These are phyloP conservation scores for Tuber borchii DNA, from an alignment of 495 filamentous ascomycete genomes.

Conservation along the genomic window DNA sequence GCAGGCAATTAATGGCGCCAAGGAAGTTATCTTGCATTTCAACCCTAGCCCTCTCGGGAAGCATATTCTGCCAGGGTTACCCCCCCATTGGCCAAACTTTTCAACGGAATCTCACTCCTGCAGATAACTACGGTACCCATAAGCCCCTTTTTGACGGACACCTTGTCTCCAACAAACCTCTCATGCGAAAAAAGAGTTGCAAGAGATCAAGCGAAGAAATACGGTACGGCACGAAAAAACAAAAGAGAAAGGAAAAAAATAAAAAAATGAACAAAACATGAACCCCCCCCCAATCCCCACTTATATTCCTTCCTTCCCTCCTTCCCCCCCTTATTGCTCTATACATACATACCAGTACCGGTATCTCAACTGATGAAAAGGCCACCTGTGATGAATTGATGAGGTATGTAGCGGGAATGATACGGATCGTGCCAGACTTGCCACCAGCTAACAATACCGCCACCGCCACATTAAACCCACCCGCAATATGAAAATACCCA, in stretches of 20 bases:
- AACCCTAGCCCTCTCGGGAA: constrained; percentile 39
- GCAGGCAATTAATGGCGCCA: constrained; percentile 35
- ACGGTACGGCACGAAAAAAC: background rate
- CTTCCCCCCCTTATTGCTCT: background rate
- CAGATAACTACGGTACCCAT: constrained; percentile 36
- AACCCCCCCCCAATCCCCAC: background rate
- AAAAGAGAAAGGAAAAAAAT: background rate
- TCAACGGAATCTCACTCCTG: constrained; percentile 32
- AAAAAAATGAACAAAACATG: background rate
- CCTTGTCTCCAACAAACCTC: constrained; percentile 28
- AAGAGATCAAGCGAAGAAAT: constrained; percentile 6
- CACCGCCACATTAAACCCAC: background rate
- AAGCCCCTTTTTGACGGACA: constrained; percentile 29
- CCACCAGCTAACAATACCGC: background rate
- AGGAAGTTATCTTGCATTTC: constrained; percentile 33
- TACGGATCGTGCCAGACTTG: background rate
- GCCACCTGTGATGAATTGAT: background rate
- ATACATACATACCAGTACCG: background rate
- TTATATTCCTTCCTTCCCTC: background rate
- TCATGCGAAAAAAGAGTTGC: constrained; percentile 14
- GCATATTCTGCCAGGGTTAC: constrained; percentile 30
- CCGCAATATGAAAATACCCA: background rate
- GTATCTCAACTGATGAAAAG: background rate
- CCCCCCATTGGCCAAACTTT: constrained; percentile 23
- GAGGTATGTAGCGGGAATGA: constrained; percentile 1